phyloP scores from a whole-genome alignment of 1,284 basidiomycete species.

The Tilletia walkeri region DNA sequence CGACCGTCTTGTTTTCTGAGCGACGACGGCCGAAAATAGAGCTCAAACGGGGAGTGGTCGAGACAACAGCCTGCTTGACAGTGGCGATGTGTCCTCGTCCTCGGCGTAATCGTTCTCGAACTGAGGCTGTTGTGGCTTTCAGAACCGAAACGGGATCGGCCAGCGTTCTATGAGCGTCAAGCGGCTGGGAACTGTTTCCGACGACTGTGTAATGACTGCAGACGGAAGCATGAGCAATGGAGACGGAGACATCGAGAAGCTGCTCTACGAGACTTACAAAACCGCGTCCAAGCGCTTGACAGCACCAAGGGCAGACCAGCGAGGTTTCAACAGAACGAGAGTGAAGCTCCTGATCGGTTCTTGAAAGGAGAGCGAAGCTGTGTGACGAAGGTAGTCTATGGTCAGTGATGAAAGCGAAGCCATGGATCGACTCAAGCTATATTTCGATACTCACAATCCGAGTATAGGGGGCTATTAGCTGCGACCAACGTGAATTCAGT shows the following conservation, averaged over 20 bases:
- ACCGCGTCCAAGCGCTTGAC: neutral
- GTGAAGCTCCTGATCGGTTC: constrained; percentile 1
- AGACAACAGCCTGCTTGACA: neutral
- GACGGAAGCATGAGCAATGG: too few species aligned
- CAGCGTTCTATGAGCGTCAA: neutral
- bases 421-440: neutral
- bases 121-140: too few species aligned
- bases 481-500: too few species aligned
- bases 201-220: neutral
- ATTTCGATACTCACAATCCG: neutral
- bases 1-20: too few species aligned
- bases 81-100: too few species aligned
- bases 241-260: neutral
- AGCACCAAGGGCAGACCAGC: neutral
- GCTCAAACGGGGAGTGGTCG: neutral
- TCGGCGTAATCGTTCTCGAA: too few species aligned
- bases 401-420: too few species aligned
- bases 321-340: neutral
- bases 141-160: too few species aligned
- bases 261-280: neutral
- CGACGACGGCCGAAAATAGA: neutral
- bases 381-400: neutral
- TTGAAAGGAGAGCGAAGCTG: neutral
- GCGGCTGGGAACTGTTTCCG: neutral
- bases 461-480: too few species aligned